Base-by-base conservation (phyloP, 192 early-diverging fungal genomes). In the Podila clonocystis region DNA sequence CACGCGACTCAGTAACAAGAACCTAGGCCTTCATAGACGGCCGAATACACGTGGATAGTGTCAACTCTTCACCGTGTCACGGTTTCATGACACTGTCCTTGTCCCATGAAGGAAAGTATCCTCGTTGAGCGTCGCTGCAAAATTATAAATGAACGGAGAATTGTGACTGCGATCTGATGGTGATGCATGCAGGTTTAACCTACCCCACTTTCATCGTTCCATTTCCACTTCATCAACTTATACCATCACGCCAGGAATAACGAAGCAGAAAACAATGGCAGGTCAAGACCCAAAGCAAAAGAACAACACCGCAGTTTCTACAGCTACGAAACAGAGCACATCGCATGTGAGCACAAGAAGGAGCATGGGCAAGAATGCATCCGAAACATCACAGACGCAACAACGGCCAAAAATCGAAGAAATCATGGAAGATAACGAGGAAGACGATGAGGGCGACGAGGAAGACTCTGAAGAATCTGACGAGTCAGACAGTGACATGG, bases 221-320 rank as follows among this genome's bases (percentile, higher is more conserved):
- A 9, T 41, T 41, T 36, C 9, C 12, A 45, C 12, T 15, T 45
- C 41, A 12, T 45, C 41, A 45, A 45, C 9, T 29, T 26, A 2
- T 41, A 50, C 9, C 29, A 24, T 28, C 63, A 33, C 63, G 9
- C 26, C 29, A 24, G 11, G 8, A 22, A 30, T 29, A 50, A 2
- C 63, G 49, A 0, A 22, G 45, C 12, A 15, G 30, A 48, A 20
- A 20, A 48, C n/a, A 9, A 12, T 12, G 45, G n/a, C 63, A 65
- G 68, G 74, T 34, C 67, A 69, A 36, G 74, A 69, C 73, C 36
- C 36, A 49, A 69, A 45, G 29, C 22, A 58, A 26, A 75, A 50
- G 67, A 59, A n/a, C n/a, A 60, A 59, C 57, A 64, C 52, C n/a
- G 74, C 30, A 20, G 62, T 69, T 7, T 75, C 74, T 58, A 64